Base-by-base conservation (phyloP, 306 rosid genomes). In the Fragaria iinumae region DNA sequence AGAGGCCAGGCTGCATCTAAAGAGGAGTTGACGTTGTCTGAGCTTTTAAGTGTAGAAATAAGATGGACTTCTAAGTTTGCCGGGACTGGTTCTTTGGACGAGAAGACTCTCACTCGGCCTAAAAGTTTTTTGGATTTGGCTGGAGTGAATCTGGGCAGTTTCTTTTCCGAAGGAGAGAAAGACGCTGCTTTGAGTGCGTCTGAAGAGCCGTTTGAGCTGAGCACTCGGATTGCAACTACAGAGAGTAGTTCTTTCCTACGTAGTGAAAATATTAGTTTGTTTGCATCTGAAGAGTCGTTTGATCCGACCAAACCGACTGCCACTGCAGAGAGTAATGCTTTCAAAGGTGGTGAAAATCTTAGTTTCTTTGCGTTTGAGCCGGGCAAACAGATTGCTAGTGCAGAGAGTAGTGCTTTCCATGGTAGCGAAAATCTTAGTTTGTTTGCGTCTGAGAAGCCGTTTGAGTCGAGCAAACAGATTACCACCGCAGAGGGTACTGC, bases 11-110 rank as follows among this genome's bases (percentile, higher is more conserved):
- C 55, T 84, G 84, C 83, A 13, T 25, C 65, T 21, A 88, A 85
- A 36, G 88, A 88, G 32, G 93, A 86, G 85, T 78, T 90, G 68
- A 86, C 87, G 12, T 82, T 95, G 64, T 85, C 91, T 69, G 87
- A 95, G 78, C 84, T 90, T 56, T 80, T 92, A 32, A 88, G 91
- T 86, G 82, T 95, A 76, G 93, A 92, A 81, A 91, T 92, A 79
- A 88, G 83, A 77, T 88, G 90, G 97, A 81, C 86, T 77, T 81
- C 92, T 63, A 90, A 86, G 81, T 83, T 84, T 1, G 93, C 73
- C 60, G 80, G 18, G 50, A 68, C 79, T 48, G 50, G 78, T 79
- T 55, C 52, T 57, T 73, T 87, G 1, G 84, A 79, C 21, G 82
- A 81, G 59, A 78, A 73, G 47, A 16, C 23, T 64, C 77, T 72